These are phyloP conservation scores for Citrullus colocynthis DNA, from an alignment of 306 rosid species.

Conservation along the genomic window DNA sequence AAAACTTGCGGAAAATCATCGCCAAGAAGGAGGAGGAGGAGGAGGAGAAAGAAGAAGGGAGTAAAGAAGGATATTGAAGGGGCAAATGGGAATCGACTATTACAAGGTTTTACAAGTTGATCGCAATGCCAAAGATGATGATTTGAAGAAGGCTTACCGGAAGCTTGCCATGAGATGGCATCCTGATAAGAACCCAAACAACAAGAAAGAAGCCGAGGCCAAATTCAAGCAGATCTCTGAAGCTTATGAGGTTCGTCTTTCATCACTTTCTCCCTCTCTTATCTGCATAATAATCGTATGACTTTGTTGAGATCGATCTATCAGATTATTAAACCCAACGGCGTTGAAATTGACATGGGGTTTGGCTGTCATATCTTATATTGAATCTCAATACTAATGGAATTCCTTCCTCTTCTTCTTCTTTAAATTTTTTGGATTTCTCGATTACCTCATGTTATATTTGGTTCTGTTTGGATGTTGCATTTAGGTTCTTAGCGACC, in stretches of 20 bases:
- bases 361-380: not conserved
- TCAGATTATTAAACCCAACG: not conserved
- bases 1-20: not conserved
- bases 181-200: slow-evolving; percentile 58
- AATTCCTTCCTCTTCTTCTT: not conserved
- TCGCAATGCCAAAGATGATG: slow-evolving; percentile 48
- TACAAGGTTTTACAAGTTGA: slow-evolving; percentile 59
- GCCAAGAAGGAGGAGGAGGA: not conserved
- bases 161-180: slow-evolving; percentile 78
- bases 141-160: slow-evolving; percentile 56
- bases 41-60: not conserved
- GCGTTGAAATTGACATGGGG: not conserved
- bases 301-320: not conserved
- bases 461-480: slow-evolving; percentile 1
- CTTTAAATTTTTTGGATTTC: not conserved
- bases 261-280: not conserved
- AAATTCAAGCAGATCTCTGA: slow-evolving; percentile 59
- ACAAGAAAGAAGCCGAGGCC: slow-evolving; percentile 59
- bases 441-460: not conserved
- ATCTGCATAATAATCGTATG: not conserved
- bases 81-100: slow-evolving; percentile 50
- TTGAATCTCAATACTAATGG: not conserved
- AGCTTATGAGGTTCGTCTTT: slow-evolving; percentile 31
- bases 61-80: not conserved
- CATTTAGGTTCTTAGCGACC: slow-evolving; percentile 57